phyloP scores from a whole-genome alignment of 177 flowering plant species.

The Vitis hybrid region DNA sequence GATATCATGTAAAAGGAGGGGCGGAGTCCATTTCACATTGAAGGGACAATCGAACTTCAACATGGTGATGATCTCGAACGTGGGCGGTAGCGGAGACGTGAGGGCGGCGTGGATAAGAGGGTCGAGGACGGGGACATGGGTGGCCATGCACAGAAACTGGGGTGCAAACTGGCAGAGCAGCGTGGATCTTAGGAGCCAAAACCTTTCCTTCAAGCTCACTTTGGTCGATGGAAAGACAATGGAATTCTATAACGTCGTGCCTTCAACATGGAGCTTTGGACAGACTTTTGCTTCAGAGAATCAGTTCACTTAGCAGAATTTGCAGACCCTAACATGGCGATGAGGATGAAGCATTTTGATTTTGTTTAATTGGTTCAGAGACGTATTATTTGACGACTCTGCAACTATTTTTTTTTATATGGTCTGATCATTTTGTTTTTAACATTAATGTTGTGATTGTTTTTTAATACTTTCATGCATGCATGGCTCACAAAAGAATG shows the following conservation, averaged over 20 bases:
- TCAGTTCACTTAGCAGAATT: conserved; percentile 39
- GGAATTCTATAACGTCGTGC: conserved; percentile 51
- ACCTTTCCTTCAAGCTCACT: conserved; percentile 54
- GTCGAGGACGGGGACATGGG: conserved; percentile 44
- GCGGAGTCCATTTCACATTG: conserved; percentile 77
- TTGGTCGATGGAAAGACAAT: conserved; percentile 49
- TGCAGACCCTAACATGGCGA: too few relatives aligned
- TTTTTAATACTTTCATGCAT: too few relatives aligned
- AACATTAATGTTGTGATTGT: too few relatives aligned
- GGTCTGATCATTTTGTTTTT: too few relatives aligned
- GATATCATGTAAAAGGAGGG: conserved; percentile 63
- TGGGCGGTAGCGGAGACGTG: conserved; percentile 71
- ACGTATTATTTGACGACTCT: not conserved
- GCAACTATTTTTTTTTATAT: too few relatives aligned
- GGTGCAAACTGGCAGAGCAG: conserved; percentile 81
- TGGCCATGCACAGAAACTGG: conserved; percentile 74
- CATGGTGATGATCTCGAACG: conserved; percentile 69
- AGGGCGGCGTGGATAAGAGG: conserved; percentile 60
- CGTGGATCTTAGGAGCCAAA: conserved; percentile 43
- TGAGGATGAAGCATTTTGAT: too few relatives aligned
- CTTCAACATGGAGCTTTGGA: conserved; percentile 65
- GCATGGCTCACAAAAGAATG: too few relatives aligned
- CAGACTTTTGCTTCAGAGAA: conserved; percentile 57
- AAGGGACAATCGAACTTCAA: conserved; percentile 66
- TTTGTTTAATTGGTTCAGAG: not conserved